Base-by-base conservation (phyloP, 305 asterid species). In the Fraxinus greggii region DNA sequence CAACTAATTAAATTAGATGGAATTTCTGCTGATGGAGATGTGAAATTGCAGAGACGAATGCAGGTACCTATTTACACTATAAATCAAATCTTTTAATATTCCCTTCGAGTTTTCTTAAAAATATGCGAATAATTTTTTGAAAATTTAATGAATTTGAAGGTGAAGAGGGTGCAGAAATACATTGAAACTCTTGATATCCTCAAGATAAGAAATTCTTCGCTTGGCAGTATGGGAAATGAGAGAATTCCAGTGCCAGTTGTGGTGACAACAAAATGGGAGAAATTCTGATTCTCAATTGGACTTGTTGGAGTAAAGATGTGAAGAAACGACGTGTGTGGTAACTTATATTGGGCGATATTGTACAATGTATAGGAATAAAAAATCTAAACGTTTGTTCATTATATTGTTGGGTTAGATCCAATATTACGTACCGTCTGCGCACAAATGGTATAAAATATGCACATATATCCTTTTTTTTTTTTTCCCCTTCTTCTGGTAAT, bases 1-100 rank as follows among this genome's bases (percentile, higher is more conserved):
- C 94, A 95, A 82, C 88, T 94, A 67, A 93, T 95, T 26, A 93
- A 94, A 79, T 85, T 95, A 82, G 98, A 95, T 87, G 97, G 87
- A 19, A 89, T 95, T 80, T 83, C 86, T 85, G 99, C 97, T 79
- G 96, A 93, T 85, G 99, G 99, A 85, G 97, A 95, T 86, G 89
- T 90, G 10, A 95, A 95, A 81, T 45, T 89, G 42, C 97, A 94
- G 74, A 92, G 99, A 82, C 92, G 97, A 86, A 90, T 90, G 95
- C 97, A 94, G 97, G 99, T 93, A 86, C 12, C 1, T 26, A 67
- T 40, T 10, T 29, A 23, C 32, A 65, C 8, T 5, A 19, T 6
- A 40, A 28, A 17, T 59, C 19, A 8, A 23, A 63, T 29, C 4
- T 9, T 23, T 17, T 5, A 51, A 4, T 54, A 1, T 63, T 3